A percentile compares a stretch with the other conserved stretches of the same genome.
phyloP scores from a whole-genome alignment of 1,284 basidiomycete species.

The Chondrostereum purpureum region DNA sequence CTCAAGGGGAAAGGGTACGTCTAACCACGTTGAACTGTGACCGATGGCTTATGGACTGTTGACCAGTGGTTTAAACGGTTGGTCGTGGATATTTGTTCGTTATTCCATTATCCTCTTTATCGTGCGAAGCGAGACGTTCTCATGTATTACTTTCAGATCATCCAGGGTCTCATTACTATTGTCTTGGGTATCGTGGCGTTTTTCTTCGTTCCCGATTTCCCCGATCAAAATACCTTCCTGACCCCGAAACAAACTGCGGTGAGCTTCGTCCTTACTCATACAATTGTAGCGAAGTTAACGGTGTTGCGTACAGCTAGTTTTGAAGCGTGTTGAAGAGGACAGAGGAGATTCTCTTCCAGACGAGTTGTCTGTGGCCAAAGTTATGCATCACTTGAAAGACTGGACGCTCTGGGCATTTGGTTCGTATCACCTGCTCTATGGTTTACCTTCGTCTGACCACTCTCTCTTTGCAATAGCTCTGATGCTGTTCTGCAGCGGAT shows the following conservation, averaged over 20 bases:
- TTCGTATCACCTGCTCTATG: conserved; percentile 14
- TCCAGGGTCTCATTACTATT: conserved; percentile 34
- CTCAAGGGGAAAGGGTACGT: conserved; percentile 25
- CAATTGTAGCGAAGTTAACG: no score
- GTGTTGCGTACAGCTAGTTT: conserved; percentile 23
- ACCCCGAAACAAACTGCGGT: conserved; percentile 31
- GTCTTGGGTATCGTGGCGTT: conserved; percentile 29
- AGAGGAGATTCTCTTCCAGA: conserved; percentile 38
- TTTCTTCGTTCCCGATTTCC: conserved; percentile 34
- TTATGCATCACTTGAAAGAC: conserved; percentile 30
- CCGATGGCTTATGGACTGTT: no score
- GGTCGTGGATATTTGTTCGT: conserved; percentile 41
- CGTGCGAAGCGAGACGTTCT: not conserved
- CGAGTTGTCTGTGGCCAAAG: conserved; percentile 26
- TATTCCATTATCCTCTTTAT: not conserved
- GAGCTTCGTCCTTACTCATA: no score
- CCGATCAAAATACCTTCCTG: conserved; percentile 36
- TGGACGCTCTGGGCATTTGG: conserved; percentile 39
- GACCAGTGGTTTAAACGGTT: conserved; percentile 28
- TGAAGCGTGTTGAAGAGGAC: conserved; percentile 37
- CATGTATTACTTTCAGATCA: conserved; percentile 23
- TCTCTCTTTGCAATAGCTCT: conserved; percentile 25
- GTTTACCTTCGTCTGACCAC: no score
- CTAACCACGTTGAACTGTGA: no score
- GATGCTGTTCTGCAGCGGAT: conserved; percentile 34